Base-by-base conservation (phyloP, 306 rosid species). In the Crataegus laevigata region DNA sequence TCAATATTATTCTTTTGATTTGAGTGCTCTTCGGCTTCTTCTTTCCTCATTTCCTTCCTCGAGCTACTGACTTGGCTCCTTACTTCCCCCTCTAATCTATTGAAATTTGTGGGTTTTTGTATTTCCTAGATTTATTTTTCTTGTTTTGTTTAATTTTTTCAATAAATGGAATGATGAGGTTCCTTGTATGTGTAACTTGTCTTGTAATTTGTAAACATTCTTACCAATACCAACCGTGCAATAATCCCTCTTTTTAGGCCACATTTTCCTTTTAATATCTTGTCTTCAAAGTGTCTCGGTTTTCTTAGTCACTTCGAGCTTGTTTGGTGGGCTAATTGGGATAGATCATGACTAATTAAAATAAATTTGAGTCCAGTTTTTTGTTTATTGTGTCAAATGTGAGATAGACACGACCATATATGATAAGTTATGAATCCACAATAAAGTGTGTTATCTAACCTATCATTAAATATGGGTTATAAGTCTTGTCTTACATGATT, bases 31-130 rank as follows among this genome's bases (percentile, higher is more conserved):
- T 91, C 88, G 90, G 98, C 87, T 72, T 78, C 72, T 85, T 80
- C 75, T 77, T 81, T 81, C 96, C 92, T 82, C 79, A 68, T 87
- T 83, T 89, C 75, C 88, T 83, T 87, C 98, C 97, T 91, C 97
- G 97, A 91, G 98, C 97, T 78, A 90, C 93, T 87, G 96, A 91
- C 80, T 89, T 84, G 83, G 88, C 85, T 82, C 77, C 88, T 81
- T 68, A 76, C 65, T 78, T 66, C 83, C 81, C 82, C 84, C 89
- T 69, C 36, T 66, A 72, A 76, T 84, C 87, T 80, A 85, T 89
- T 77, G 97, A 91, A 87, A 88, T 80, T 83, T 87, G 80, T 80
- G 82, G 84, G 84, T 8, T 79, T 92, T 90, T 92, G 84, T 85
- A 85, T 38, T 82, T 85, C 87, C 92, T 75, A 84, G 88, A 83